These are phyloP conservation scores for Verticillium isaacii DNA, from an alignment of 2,329 filamentous ascomycete genomes.

Conservation along the genomic window DNA sequence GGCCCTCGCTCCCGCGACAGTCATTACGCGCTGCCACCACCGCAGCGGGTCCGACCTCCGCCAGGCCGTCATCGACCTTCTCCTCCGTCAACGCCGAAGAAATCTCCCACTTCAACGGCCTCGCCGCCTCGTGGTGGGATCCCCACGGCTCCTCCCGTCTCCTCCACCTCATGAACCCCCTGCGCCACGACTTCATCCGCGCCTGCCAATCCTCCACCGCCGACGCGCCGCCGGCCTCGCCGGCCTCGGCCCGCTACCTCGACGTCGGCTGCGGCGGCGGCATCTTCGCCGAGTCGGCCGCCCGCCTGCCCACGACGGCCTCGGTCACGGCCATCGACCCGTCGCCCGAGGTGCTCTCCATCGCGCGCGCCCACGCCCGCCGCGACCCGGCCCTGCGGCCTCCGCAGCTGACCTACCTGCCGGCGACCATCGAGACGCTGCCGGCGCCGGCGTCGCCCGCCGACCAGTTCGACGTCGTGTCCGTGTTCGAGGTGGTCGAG, in stretches of 20 bases:
- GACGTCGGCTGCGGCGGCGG: slow-evolving; percentile 95
- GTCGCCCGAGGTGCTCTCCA: slow-evolving; percentile 64
- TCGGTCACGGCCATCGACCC: slow-evolving; percentile 76
- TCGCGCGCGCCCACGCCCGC: slow-evolving; percentile 72
- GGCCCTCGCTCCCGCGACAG: not conserved
- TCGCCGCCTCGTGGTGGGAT: slow-evolving; percentile 97
- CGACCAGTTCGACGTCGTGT: slow-evolving; percentile 70
- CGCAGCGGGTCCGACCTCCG: not conserved
- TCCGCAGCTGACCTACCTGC: slow-evolving; percentile 65
- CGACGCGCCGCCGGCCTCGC: slow-evolving; percentile 26
- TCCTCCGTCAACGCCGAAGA: slow-evolving; percentile 84
- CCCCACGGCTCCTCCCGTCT: slow-evolving; percentile 64
- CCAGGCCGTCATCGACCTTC: slow-evolving; percentile 22
- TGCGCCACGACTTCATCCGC: slow-evolving; percentile 29
- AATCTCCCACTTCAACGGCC: slow-evolving; percentile 88
- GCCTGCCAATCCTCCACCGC: slow-evolving; percentile 24
- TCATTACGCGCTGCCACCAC: not conserved
- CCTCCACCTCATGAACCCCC: slow-evolving; percentile 36
- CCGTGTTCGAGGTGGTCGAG: slow-evolving; percentile 91
- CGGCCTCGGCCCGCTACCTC: slow-evolving; percentile 53
- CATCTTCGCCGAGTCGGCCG: slow-evolving; percentile 88
- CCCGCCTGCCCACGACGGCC: slow-evolving; percentile 57
- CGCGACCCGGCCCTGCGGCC: slow-evolving; percentile 63
- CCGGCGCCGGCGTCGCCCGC: slow-evolving; percentile 29
- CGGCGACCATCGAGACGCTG: slow-evolving; percentile 72